Base-by-base conservation (phyloP, 805 yeast genomes). In the Candida gorgasii region DNA sequence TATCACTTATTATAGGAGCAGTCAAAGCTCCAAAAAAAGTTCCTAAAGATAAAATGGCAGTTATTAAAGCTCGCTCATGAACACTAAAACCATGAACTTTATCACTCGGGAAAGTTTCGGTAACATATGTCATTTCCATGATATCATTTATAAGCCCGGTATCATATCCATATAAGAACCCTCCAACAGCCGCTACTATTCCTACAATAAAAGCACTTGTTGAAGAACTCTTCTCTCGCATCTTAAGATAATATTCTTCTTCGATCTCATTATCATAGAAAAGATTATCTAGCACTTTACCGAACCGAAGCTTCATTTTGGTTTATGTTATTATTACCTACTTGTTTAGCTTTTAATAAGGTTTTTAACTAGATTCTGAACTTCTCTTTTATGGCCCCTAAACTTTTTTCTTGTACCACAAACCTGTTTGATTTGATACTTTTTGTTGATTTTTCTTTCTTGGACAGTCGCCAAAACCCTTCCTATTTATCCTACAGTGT, bases 111-210 rank as follows among this genome's bases (percentile, higher is more conserved):
- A 87, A 79, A 35, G 75, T 69, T 1, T 62, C 46, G 30, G 72
- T 69, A 31, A 89, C 89, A 57, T 77, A 86, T 9, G 64, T 52
- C 95, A 89, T 87, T 48, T 87, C 93, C 41, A 84, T 58, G 5
- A 89, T 67, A 47, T 87, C 88, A 58, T 88, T 88, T 39, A 88
- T 84, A 36, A 87, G 66, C 1, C 96, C 96, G 0, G 97, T 89
- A 61, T 89, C 96, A 58, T 86, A 89, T 1, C 96, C 96, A 58
- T 84, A 89, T 31, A 89, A 67, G 58, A 89, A 86, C 0, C 96
- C 97, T 19, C 96, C 96, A n/a, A 86, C 76, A 11, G 96, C 95
- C 8, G 93, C 92, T 46, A 88, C 82, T 16, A 79, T 57, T 45
- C 95, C 96, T 3, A 89, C 90, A 7, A 76, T 65, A 24, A 86